Base-by-base conservation (phyloP, 352 stramenopile genomes). In the Pythium aquatile region DNA sequence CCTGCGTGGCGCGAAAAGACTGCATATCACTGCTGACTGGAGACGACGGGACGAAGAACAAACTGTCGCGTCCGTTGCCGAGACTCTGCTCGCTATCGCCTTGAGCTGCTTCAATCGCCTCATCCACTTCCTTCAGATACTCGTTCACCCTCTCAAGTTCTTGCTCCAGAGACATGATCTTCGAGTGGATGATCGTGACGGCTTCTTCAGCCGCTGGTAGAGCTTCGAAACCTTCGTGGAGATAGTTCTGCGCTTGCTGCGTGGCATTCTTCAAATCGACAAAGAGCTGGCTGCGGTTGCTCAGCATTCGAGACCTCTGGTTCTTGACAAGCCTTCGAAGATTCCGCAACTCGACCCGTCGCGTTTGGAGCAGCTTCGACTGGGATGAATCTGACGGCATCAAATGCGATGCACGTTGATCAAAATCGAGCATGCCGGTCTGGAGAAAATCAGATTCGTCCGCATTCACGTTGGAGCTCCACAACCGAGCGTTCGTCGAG, bases 221-320 rank as follows among this genome's bases (percentile, higher is more conserved):
- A 29, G 81, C 74, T 56, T 89, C 78, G 40, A 92, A 94, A 1
- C 83, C 85, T 83, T 94, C 85, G 54, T 94, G 85, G 5, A 94
- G 49, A 65, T 92, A 94, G 55, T 92, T 94, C 51, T 94, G 85
- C 7, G 83, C 81, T 65, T 92, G 81, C 32, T 94, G 85, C 1
- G 76, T 93, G 10, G 85, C 85, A 55, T 79, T 92, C 54, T 88
- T 91, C 63, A 94, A 69, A 55, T 96, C 84, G 35, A 87, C 85
- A 66, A 84, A 91, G 11, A 96, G 66, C 54, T 94, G 85, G 39
- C 85, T 92, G 1, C 82, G 75, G 46, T 91, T 95, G 66, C 76
- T 93, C 40, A 95, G 63, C 47, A 95, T 80, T 17, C 85, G 78
- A 20, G 87, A 91, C 5, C 87, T 76, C 55, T 95, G 87, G 40